Percentiles rank a stretch among this genome's conserved stretches.
Conservation (phyloP, 129 eudicot species). For the Rutidosis leptorrhynchoides region DNA sequence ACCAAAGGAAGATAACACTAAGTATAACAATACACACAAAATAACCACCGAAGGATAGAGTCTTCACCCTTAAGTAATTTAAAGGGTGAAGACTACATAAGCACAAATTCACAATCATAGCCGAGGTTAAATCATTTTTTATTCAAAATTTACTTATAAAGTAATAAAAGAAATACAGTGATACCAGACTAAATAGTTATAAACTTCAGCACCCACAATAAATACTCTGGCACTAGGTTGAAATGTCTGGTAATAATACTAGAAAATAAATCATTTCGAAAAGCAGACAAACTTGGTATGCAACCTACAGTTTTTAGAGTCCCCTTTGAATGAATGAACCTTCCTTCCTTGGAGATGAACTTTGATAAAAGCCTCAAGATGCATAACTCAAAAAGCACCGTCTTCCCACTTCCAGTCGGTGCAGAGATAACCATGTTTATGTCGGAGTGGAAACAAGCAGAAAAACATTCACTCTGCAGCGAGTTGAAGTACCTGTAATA, state of each 20-base stretch:
- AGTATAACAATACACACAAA: slow-evolving; percentile 7
- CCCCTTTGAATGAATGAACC: slow-evolving; percentile 66
- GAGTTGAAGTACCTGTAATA: slow-evolving; percentile 85
- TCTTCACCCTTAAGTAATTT: slow-evolving; percentile 12
- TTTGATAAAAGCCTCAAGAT: slow-evolving; percentile 89
- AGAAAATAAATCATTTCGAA: slow-evolving; percentile 9
- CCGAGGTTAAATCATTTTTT: slow-evolving; percentile 13
- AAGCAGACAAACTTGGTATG: slow-evolving; percentile 26
- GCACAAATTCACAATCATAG: slow-evolving; percentile 17
- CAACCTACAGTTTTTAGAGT: slow-evolving; percentile 80
- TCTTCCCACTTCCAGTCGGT: slow-evolving; percentile 99
- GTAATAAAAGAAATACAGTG: slow-evolving; percentile 5
- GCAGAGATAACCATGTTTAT: slow-evolving; percentile 97
- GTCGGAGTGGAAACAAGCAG: slow-evolving; percentile 85
- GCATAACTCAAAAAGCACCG: slow-evolving; percentile 96
- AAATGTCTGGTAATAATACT: slow-evolving; percentile 11
- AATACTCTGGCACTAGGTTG: slow-evolving; percentile 2
- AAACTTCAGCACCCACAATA: slow-evolving; percentile 9
- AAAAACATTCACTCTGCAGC: slow-evolving; percentile 97
- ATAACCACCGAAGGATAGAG: slow-evolving; percentile 15
- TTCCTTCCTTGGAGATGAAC: slow-evolving; percentile 71
- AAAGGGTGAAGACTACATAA: slow-evolving; percentile 20
- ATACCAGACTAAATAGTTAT: slow-evolving; percentile 10
- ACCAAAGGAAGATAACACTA: slow-evolving; percentile 23
- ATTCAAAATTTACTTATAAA: slow-evolving; percentile 10